A percentile compares a stretch with the other conserved stretches of the same genome.
Evolutionary conservation across 768 basidiomycete genomes (phyloP).

Genomic region (Pleurotus tuoliensis): DNA sequence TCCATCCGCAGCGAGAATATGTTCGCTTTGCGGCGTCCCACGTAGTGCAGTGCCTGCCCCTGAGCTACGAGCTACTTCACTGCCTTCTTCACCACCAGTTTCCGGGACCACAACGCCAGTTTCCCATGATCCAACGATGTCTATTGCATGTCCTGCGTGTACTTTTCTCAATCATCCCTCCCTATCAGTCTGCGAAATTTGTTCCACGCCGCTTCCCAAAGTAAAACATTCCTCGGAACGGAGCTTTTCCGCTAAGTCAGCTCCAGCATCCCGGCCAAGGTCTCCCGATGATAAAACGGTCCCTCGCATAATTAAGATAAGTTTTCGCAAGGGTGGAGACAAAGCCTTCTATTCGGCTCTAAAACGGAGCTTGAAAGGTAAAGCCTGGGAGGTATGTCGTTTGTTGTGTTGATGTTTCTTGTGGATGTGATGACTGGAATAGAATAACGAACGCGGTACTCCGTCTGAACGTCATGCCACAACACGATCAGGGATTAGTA

Average conservation of each 20-base stretch:
- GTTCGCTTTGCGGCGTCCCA: constrained; percentile 81
- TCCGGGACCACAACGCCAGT: constrained; percentile 36
- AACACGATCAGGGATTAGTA: constrained; percentile 51
- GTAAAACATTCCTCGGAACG: constrained; percentile 9
- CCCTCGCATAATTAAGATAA: constrained; percentile 66
- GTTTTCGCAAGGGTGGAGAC: constrained; percentile 90
- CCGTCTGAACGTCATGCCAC: constrained; percentile 4
- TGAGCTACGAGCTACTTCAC: constrained; percentile 29
- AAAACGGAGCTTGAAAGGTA: constrained; percentile 64
- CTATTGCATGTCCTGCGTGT: constrained; percentile 77
- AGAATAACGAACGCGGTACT: background rate
- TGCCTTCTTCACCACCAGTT: constrained; percentile 25
- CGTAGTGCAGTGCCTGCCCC: constrained; percentile 35
- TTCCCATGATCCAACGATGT: constrained; percentile 30
- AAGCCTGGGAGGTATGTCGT: constrained; percentile 65
- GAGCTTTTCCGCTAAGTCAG: constrained; percentile 45
- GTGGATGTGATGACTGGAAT: background rate
- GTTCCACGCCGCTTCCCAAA: constrained; percentile 62
- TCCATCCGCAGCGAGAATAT: constrained; percentile 64
- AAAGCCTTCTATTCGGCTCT: constrained; percentile 76
- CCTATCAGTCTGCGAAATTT: constrained; percentile 79
- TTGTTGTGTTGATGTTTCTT: constrained; percentile 1
- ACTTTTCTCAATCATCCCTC: constrained; percentile 89
- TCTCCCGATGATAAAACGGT: constrained; percentile 38
- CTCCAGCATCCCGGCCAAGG: constrained; percentile 60